Percentiles rank a stretch among this genome's conserved stretches.
phyloP scores from a whole-genome alignment of 2,329 filamentous ascomycete species.

The Colletotrichum sp. region DNA sequence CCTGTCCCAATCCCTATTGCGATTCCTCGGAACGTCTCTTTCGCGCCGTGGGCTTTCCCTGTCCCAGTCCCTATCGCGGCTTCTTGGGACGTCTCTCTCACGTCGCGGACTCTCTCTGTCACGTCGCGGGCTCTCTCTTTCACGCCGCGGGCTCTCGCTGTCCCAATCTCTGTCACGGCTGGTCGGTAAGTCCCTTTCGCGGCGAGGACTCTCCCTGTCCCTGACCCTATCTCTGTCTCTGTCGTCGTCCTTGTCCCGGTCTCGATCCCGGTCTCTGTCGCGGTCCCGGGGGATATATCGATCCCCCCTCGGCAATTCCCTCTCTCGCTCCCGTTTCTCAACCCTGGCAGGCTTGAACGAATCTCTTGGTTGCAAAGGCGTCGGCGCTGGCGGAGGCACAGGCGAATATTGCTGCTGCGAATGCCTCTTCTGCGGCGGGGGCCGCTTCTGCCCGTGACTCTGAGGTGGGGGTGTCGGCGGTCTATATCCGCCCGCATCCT shows the following conservation, averaged over 20 bases:
- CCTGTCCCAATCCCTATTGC: slow-evolving; percentile 25
- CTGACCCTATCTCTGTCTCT: slow-evolving; percentile 5
- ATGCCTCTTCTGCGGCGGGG: neutral
- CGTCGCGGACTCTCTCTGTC: neutral
- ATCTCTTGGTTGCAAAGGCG: neutral
- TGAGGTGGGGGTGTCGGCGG: slow-evolving; percentile 10
- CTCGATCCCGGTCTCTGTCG: neutral
- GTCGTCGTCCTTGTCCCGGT: slow-evolving; percentile 18
- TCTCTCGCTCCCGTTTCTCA: neutral
- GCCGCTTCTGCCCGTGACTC: neutral
- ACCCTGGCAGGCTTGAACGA: neutral
- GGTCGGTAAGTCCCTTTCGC: neutral
- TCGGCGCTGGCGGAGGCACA: neutral
- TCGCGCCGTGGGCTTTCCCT: neutral
- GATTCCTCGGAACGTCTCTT: neutral
- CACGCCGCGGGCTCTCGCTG: neutral
- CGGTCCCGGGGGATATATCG: neutral
- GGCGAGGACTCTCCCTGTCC: slow-evolving; percentile 1
- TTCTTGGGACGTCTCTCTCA: neutral
- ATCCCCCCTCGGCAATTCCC: slow-evolving; percentile 5
- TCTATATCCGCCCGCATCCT: slow-evolving; percentile 8
- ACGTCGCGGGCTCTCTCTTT: neutral
- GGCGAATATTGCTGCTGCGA: neutral
- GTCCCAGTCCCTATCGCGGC: slow-evolving; percentile 7
- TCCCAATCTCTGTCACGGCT: neutral